A percentile compares a stretch with the other conserved stretches of the same genome.
phyloP scores from a whole-genome alignment of 805 yeast species.

The Sugiyamaella boreocaroliniensis region DNA sequence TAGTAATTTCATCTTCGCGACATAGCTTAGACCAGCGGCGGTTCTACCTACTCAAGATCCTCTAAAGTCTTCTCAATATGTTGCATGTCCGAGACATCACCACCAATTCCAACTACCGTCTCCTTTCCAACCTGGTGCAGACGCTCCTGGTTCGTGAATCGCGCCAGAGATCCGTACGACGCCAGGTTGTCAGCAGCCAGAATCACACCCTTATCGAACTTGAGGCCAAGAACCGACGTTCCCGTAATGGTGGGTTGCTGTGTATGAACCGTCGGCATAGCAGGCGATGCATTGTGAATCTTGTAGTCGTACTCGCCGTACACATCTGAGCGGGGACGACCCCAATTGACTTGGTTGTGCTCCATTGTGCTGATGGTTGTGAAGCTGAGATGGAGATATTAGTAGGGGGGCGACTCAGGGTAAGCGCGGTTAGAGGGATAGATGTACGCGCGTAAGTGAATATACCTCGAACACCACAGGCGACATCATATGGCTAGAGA shows the following conservation, averaged over 20 bases:
- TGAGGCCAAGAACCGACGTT: conserved; percentile 87
- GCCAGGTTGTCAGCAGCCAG: conserved; percentile 89
- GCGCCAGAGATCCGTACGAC: conserved; percentile 89
- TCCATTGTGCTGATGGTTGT: conserved; percentile 43
- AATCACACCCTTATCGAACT: conserved; percentile 82
- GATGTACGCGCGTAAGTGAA: too few species aligned
- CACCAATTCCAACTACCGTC: conserved; percentile 88
- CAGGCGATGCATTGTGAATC: conserved; percentile 54
- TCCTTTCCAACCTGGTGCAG: conserved; percentile 74
- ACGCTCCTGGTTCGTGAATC: conserved; percentile 82
- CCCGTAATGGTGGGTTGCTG: conserved; percentile 96
- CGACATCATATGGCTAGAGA: too few species aligned
- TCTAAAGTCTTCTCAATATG: conserved; percentile 67
- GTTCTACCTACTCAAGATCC: conserved; percentile 47
- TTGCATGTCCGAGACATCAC: conserved; percentile 93
- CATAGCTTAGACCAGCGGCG: not conserved
- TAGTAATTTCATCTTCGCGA: not conserved
- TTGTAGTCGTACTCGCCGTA: conserved; percentile 66
- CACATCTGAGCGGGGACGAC: conserved; percentile 77
- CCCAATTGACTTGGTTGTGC: conserved; percentile 94
- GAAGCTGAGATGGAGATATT: not conserved
- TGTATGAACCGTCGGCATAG: conserved; percentile 73
- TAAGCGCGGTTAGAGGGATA: not conserved
- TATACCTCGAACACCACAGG: too few species aligned
- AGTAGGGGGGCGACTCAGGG: not conserved